A percentile compares a stretch with the other conserved stretches of the same genome.
These are phyloP conservation scores for Castanea crenata DNA, from an alignment of 306 rosid genomes.

Conservation along the genomic window DNA sequence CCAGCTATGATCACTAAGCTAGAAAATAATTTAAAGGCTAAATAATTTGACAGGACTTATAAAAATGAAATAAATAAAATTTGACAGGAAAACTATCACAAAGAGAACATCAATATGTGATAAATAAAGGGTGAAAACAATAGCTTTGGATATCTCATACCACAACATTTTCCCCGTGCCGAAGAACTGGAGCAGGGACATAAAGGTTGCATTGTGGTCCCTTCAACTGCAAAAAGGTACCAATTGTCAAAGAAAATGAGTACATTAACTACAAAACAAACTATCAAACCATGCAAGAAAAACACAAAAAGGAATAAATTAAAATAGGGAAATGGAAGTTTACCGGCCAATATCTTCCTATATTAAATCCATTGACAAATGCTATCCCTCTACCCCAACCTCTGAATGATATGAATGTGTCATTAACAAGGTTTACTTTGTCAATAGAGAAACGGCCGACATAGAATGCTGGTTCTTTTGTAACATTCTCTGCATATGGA, in stretches of 20 bases:
- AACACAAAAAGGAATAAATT: conserved; percentile 5
- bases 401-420: conserved; percentile 69
- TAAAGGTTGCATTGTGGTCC: conserved; percentile 97
- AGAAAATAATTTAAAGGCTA: background rate
- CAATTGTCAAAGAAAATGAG: conserved; percentile 11
- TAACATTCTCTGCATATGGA: conserved; percentile 51
- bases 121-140: background rate
- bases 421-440: conserved; percentile 49
- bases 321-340: conserved; percentile 13
- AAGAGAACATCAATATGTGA: background rate
- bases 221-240: conserved; percentile 42
- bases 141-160: conserved; percentile 39
- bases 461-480: conserved; percentile 70
- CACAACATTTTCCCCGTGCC: conserved; percentile 63
- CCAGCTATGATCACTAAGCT: conserved; percentile 1
- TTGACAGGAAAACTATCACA: background rate
- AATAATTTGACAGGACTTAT: background rate
- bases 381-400: conserved; percentile 90
- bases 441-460: conserved; percentile 63
- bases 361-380: conserved; percentile 67
- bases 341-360: conserved; percentile 99
- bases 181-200: conserved; percentile 83
- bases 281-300: background rate
- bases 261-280: conserved; percentile 1
- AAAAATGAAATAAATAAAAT: too few relatives aligned